phyloP scores from a whole-genome alignment of 257 asterid genomes.

The Jacaranda mimosifolia region DNA sequence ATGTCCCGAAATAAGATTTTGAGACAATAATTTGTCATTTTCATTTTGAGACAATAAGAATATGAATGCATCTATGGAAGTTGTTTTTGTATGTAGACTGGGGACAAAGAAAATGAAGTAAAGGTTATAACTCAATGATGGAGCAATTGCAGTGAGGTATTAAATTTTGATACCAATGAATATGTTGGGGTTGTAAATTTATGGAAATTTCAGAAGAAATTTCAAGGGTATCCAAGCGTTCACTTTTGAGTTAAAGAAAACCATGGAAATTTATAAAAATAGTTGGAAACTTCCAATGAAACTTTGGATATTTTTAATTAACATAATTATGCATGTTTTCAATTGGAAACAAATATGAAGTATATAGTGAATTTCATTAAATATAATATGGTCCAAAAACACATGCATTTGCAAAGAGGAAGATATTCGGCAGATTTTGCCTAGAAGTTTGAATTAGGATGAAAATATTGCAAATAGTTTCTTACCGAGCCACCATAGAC shows the following conservation, averaged over 20 bases:
- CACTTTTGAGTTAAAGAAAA: no score
- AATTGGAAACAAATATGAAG: neutral
- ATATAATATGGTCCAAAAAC: no score
- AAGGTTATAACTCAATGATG: no score
- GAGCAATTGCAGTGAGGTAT: neutral
- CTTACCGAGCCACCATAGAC: conserved; percentile 94
- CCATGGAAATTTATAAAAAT: neutral
- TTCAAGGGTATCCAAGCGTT: neutral
- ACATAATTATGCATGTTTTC: neutral
- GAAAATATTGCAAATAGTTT: conserved; percentile 18
- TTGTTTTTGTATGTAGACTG: neutral
- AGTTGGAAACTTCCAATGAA: neutral
- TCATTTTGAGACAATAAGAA: neutral
- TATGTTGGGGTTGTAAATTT: neutral
- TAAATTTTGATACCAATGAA: neutral
- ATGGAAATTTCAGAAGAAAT: neutral
- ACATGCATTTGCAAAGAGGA: no score
- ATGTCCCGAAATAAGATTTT: neutral
- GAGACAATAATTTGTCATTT: neutral
- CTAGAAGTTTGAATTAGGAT: neutral
- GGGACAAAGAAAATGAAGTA: neutral
- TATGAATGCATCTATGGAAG: no score
- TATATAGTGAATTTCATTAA: neutral
- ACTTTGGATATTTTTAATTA: neutral
- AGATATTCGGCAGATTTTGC: no score